Percentiles rank a stretch among this genome's conserved stretches.
phyloP scores from a whole-genome alignment of 352 stramenopile species.

The Globisporangium nunn region DNA sequence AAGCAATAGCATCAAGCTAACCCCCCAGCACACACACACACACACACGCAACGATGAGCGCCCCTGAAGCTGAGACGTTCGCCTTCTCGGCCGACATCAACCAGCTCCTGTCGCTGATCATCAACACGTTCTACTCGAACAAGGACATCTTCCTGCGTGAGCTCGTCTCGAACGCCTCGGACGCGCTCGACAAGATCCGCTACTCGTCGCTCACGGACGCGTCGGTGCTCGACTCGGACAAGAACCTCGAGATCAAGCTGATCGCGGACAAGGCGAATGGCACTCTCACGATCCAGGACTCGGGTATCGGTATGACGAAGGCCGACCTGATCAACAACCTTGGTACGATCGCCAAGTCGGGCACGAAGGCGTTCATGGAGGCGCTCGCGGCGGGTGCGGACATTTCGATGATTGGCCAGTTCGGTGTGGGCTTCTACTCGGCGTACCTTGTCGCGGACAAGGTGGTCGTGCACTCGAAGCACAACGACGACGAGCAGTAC shows the following conservation, averaged over 20 bases:
- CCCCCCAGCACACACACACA: background rate
- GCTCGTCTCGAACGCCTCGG: slow-evolving; percentile 94
- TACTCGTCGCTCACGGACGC: slow-evolving; percentile 96
- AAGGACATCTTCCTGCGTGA: slow-evolving; percentile 99
- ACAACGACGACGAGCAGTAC: slow-evolving; percentile 98
- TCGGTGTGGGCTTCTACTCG: slow-evolving; percentile 99
- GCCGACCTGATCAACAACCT: slow-evolving; percentile 99
- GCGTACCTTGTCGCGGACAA: slow-evolving; percentile 99
- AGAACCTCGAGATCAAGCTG: slow-evolving; percentile 98
- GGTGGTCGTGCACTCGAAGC: slow-evolving; percentile 97
- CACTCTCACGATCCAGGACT: slow-evolving; percentile 98
- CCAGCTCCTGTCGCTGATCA: slow-evolving; percentile 98
- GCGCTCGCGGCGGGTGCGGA: slow-evolving; percentile 95
- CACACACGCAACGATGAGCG: slow-evolving; percentile 45
- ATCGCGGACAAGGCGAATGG: slow-evolving; percentile 99
- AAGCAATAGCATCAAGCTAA: slow-evolving; percentile 19
- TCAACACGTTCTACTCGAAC: slow-evolving; percentile 99
- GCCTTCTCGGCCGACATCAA: slow-evolving; percentile 99
- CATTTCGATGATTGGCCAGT: slow-evolving; percentile 99
- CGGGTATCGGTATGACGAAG: slow-evolving; percentile 99
- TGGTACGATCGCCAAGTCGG: slow-evolving; percentile 99
- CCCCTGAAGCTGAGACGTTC: slow-evolving; percentile 95
- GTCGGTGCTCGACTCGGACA: slow-evolving; percentile 94
- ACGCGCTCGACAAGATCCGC: slow-evolving; percentile 97
- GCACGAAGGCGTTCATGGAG: slow-evolving; percentile 99